Conservation (phyloP, 192 early-diverging fungal species). For the Backusella liffmaniae region DNA sequence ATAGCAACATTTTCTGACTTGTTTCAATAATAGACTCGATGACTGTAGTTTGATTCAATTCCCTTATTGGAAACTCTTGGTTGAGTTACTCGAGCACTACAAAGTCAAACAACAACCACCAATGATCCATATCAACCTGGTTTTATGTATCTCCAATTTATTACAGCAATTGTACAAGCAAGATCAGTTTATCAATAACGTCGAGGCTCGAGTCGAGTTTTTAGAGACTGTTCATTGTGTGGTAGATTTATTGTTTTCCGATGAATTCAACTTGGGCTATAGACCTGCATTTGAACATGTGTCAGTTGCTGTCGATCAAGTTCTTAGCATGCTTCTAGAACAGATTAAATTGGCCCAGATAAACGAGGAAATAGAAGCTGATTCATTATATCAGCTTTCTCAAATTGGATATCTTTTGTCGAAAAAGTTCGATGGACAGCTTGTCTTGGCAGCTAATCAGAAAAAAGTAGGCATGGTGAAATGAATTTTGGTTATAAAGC, state of each 20-base stretch:
- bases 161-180: conserved; percentile 14
- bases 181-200: background rate
- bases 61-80: conserved; percentile 29
- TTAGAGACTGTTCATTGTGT: background rate
- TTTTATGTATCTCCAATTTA: conserved; percentile 3
- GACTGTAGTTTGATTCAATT: conserved; percentile 20
- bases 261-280: background rate
- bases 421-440: background rate
- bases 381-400: background rate
- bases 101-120: conserved; percentile 14
- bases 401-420: background rate
- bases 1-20: background rate
- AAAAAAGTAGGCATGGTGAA: conserved; percentile 18
- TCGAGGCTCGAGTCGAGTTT: background rate
- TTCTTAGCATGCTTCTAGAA: background rate
- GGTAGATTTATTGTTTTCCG: conserved; percentile 6
- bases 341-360: conserved; percentile 6
- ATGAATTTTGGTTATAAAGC: background rate
- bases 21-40: conserved; percentile 6
- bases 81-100: conserved; percentile 20
- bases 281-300: conserved; percentile 21
- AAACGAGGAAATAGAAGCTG: background rate
- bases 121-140: conserved; percentile 23
- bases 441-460: conserved; percentile 14
- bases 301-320: conserved; percentile 7